Percentiles rank a stretch among this genome's conserved stretches.
Evolutionary conservation across 805 yeast species (phyloP).

Genomic region (Metschnikowia baotianmanensis): DNA sequence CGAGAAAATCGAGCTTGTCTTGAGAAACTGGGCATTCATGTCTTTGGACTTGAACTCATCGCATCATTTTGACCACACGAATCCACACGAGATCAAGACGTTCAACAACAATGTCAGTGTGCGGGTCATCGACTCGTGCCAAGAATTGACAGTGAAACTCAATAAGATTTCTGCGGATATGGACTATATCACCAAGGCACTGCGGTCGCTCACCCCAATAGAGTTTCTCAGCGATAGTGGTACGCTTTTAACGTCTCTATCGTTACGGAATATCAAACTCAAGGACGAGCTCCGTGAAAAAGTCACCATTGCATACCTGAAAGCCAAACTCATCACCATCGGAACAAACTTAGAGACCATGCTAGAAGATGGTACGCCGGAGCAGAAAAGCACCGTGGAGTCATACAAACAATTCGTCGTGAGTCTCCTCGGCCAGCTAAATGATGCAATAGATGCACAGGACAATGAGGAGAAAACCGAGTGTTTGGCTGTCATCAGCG

Average conservation of each 20-base stretch:
- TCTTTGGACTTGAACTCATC: constrained; percentile 49
- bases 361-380: constrained; percentile 37
- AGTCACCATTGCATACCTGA: constrained; percentile 58
- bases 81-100: constrained; percentile 21
- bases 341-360: constrained; percentile 59
- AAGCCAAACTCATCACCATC: constrained; percentile 61
- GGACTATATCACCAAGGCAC: constrained; percentile 45
- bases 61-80: constrained; percentile 30
- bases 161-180: constrained; percentile 44
- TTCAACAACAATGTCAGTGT: constrained; percentile 55
- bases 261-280: constrained; percentile 46
- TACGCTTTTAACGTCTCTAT: constrained; percentile 45
- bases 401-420: constrained; percentile 60
- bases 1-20: constrained; percentile 46
- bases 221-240: constrained; percentile 56
- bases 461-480: constrained; percentile 62
- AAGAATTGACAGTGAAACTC: constrained; percentile 43
- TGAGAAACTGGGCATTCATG: constrained; percentile 55
- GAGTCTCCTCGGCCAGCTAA: constrained; percentile 55
- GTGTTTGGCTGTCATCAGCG: constrained; percentile 63
- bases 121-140: constrained; percentile 51
- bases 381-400: constrained; percentile 27
- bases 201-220: constrained; percentile 38
- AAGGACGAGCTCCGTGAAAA: constrained; percentile 51
- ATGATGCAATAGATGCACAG: constrained; percentile 49